phyloP scores from a whole-genome alignment of 2,329 filamentous ascomycete genomes.

The Ramichloridium luteum region DNA sequence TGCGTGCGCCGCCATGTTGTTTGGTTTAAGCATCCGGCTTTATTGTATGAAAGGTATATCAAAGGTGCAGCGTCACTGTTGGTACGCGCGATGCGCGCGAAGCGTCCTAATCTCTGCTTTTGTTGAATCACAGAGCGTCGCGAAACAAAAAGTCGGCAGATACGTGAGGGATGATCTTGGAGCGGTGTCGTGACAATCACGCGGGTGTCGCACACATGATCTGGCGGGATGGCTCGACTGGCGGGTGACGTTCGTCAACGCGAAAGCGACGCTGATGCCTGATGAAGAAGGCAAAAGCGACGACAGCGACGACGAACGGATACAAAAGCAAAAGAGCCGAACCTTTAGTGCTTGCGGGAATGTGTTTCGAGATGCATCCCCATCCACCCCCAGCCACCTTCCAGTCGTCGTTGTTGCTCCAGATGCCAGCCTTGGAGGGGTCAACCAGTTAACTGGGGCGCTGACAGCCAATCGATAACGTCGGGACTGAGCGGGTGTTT shows the following conservation, averaged over 20 bases:
- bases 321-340: neutral
- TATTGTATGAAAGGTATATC: too few species aligned
- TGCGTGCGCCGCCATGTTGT: conserved; percentile 13
- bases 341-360: neutral
- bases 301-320: neutral
- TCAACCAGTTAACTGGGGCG: neutral
- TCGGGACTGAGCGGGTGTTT: too few species aligned
- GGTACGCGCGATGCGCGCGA: too few species aligned
- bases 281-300: too few species aligned
- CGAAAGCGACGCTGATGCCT: too few species aligned
- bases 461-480: neutral
- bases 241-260: neutral
- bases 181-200: too few species aligned
- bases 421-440: conserved; percentile 1
- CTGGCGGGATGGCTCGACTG: neutral
- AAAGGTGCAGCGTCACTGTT: too few species aligned
- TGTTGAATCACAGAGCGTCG: neutral
- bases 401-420: neutral
- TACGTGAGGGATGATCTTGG: too few species aligned
- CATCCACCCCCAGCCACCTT: conserved; percentile 1
- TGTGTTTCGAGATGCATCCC: neutral
- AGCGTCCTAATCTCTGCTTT: too few species aligned
- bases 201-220: neutral
- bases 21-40: conserved; percentile 8
- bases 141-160: conserved; percentile 1